phyloP scores from a whole-genome alignment of 1,284 basidiomycete genomes.

The Pseudomicrostroma phylloplanum region DNA sequence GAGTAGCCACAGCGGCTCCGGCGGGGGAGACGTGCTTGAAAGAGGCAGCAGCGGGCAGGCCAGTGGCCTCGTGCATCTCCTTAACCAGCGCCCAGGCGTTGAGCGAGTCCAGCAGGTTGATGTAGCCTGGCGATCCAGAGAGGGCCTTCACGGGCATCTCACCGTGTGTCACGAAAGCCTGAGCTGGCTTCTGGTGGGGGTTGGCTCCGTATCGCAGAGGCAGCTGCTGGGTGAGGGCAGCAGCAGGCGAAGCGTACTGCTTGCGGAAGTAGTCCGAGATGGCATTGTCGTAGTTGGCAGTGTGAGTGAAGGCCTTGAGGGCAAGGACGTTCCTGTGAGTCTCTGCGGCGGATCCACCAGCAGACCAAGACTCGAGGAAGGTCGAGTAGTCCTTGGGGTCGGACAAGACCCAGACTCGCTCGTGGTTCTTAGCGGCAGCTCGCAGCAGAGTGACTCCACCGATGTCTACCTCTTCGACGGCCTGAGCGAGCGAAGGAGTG shows the following conservation, averaged over 20 bases:
- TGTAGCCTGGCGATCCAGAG: constrained; percentile 92
- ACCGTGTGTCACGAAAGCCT: constrained; percentile 85
- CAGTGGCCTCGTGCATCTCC: constrained; percentile 74
- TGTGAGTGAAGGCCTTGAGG: constrained; percentile 96
- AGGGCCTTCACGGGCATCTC: constrained; percentile 90
- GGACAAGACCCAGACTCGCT: constrained; percentile 65
- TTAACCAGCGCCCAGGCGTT: constrained; percentile 95
- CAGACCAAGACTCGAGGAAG: constrained; percentile 67
- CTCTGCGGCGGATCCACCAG: constrained; percentile 55
- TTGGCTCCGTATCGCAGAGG: constrained; percentile 92
- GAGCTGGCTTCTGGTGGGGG: constrained; percentile 97
- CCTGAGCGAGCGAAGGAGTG: constrained; percentile 79
- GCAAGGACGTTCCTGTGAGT: constrained; percentile 76
- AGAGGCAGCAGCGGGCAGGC: constrained; percentile 87
- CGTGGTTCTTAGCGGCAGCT: constrained; percentile 98
- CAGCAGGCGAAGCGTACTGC: constrained; percentile 72
- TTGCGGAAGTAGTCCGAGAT: constrained; percentile 95
- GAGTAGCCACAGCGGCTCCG: constrained; percentile 67
- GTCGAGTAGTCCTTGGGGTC: constrained; percentile 86
- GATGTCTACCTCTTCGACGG: constrained; percentile 97
- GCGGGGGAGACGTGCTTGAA: constrained; percentile 99
- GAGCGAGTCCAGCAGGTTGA: constrained; percentile 96
- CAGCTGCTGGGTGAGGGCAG: constrained; percentile 58
- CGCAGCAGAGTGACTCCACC: constrained; percentile 96
- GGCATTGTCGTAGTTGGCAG: constrained; percentile 86